These are phyloP conservation scores for Exobasidium rhododendri DNA, from an alignment of 1,284 basidiomycete genomes.

Conservation along the genomic window DNA sequence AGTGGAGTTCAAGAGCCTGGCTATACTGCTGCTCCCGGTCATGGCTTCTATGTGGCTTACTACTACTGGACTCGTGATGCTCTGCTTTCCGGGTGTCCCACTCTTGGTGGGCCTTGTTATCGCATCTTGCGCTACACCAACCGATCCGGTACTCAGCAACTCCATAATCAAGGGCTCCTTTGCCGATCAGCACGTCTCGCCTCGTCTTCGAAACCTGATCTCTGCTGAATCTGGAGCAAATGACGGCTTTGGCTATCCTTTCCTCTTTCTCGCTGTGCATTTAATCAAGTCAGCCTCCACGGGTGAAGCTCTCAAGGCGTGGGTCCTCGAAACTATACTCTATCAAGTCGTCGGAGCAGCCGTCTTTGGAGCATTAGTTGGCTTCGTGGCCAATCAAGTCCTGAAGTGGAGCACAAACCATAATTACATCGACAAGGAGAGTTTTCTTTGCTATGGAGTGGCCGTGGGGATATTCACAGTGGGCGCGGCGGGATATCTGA, in stretches of 20 bases:
- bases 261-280: slow-evolving; percentile 39
- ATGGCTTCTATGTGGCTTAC: slow-evolving; percentile 45
- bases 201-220: slow-evolving; percentile 41
- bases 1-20: slow-evolving; percentile 29
- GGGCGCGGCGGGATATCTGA: slow-evolving; percentile 33
- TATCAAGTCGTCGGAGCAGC: slow-evolving; percentile 32
- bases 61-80: slow-evolving; percentile 31
- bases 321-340: slow-evolving; percentile 33
- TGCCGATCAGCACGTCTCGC: slow-evolving; percentile 44
- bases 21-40: slow-evolving; percentile 33
- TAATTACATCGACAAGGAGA: slow-evolving; percentile 44
- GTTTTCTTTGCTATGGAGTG: slow-evolving; percentile 38
- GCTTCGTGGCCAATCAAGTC: slow-evolving; percentile 28
- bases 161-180: slow-evolving; percentile 47
- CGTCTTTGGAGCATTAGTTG: slow-evolving; percentile 33
- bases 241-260: slow-evolving; percentile 42
- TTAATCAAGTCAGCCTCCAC: slow-evolving; percentile 30
- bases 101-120: slow-evolving; percentile 36
- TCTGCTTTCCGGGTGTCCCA: slow-evolving; percentile 31
- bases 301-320: slow-evolving; percentile 25
- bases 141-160: slow-evolving; percentile 41
- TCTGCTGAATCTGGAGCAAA: slow-evolving; percentile 47
- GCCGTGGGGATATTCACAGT: slow-evolving; percentile 42
- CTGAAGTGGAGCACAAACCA: slow-evolving; percentile 37
- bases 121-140: slow-evolving; percentile 35